A percentile compares a stretch with the other conserved stretches of the same genome.
Evolutionary conservation across 441 rosid species (phyloP).

Genomic region (Viola pubescens): DNA sequence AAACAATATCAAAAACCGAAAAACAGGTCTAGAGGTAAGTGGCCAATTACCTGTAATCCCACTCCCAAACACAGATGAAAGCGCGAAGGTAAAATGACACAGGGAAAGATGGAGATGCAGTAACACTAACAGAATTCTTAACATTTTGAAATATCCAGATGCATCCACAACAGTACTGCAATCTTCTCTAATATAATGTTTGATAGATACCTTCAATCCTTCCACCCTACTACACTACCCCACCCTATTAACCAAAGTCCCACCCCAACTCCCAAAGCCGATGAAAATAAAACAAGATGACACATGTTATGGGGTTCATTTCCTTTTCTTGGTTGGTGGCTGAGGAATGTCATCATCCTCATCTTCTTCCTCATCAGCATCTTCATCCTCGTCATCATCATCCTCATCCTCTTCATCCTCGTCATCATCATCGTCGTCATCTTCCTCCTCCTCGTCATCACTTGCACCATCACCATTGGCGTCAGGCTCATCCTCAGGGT

Average conservation of each 20-base stretch:
- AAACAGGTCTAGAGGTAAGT: too few relatives aligned
- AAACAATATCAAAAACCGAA: too few relatives aligned
- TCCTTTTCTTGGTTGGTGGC: conserved; percentile 52
- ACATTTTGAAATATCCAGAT: conserved; percentile 12
- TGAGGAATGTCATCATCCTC: conserved; percentile 41
- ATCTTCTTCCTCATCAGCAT: conserved; percentile 39
- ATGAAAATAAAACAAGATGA: conserved; percentile 15
- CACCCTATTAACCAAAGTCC: conserved; percentile 18
- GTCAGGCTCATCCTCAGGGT: conserved; percentile 38
- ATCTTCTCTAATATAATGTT: conserved; percentile 16
- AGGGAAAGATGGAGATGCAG: neutral
- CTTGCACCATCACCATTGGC: conserved; percentile 36
- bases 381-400: conserved; percentile 26
- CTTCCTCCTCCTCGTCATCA: conserved; percentile 40
- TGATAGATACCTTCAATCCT: conserved; percentile 12
- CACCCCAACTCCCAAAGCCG: neutral
- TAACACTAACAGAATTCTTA: neutral
- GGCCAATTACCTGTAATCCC: neutral
- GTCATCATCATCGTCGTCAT: conserved; percentile 18
- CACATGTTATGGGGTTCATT: conserved; percentile 24
- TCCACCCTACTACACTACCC: conserved; percentile 15
- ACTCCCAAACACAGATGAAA: neutral
- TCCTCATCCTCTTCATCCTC: conserved; percentile 21
- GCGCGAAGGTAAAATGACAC: neutral
- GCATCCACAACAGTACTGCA: conserved; percentile 10